Evolutionary conservation across 2,329 filamentous ascomycete genomes (phyloP).

Genomic region (Coniochaeta sp.): DNA sequence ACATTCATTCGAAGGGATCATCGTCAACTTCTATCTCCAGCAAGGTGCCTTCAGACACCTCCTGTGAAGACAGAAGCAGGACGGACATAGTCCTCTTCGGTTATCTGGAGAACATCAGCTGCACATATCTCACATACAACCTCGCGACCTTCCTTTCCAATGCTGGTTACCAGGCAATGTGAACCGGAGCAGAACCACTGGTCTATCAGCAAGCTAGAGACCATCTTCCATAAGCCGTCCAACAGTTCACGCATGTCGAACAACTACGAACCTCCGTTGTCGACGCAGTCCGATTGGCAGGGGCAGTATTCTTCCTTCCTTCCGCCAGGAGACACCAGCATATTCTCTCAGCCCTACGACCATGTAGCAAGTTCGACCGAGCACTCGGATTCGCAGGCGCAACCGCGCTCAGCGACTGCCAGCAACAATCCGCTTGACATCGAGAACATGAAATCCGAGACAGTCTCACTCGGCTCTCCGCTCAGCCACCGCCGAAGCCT

Average conservation of each 20-base stretch:
- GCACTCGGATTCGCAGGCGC: slow-evolving; percentile 27
- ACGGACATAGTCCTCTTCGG: slow-evolving; percentile 8
- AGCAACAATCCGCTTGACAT: slow-evolving; percentile 48
- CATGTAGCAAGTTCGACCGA: slow-evolving; percentile 28
- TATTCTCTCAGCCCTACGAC: slow-evolving; percentile 37
- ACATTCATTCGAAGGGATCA: slow-evolving; percentile 2
- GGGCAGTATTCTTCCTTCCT: slow-evolving; percentile 46
- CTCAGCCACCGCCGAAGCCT: slow-evolving; percentile 26
- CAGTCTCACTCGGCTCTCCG: slow-evolving; percentile 19
- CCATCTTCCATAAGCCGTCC: slow-evolving; percentile 34
- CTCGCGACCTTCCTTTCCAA: slow-evolving; percentile 28
- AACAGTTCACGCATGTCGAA: slow-evolving; percentile 50
- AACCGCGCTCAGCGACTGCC: slow-evolving; percentile 28
- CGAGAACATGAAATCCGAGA: slow-evolving; percentile 52
- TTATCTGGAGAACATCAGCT: slow-evolving; percentile 5
- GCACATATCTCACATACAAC: not conserved
- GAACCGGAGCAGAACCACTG: slow-evolving; percentile 48
- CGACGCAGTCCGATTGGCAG: slow-evolving; percentile 50
- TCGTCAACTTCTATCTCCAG: slow-evolving; percentile 10
- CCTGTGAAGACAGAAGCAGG: not conserved
- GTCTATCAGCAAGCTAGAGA: slow-evolving; percentile 46
- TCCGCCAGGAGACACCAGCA: slow-evolving; percentile 33
- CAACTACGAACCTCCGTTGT: slow-evolving; percentile 42
- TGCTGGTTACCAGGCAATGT: slow-evolving; percentile 49
- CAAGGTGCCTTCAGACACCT: not conserved